These are phyloP conservation scores for Leccinum disarticulatum DNA, from an alignment of 768 basidiomycete species.

Conservation along the genomic window DNA sequence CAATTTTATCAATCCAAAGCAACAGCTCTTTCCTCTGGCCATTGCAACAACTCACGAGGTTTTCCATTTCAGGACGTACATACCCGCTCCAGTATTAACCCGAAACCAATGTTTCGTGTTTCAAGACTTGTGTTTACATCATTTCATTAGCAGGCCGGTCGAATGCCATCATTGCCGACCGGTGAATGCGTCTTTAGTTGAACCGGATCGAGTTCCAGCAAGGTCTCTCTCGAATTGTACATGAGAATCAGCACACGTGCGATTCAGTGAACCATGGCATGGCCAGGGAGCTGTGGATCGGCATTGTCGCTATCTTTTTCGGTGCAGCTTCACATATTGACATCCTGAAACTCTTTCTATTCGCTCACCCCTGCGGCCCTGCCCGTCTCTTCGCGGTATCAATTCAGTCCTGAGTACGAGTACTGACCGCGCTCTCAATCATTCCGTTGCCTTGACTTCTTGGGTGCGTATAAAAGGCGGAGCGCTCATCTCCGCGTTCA, in stretches of 20 bases:
- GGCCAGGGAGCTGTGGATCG: background rate
- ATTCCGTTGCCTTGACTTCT: background rate
- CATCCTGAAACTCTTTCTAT: background rate
- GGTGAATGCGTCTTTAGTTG: too few relatives aligned
- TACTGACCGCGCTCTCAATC: background rate
- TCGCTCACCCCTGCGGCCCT: background rate
- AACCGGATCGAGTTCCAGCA: background rate
- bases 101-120: background rate
- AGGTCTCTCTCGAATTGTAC: background rate
- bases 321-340: background rate
- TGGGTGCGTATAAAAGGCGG: background rate
- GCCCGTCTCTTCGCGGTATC: background rate
- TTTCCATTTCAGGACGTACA: background rate
- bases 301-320: background rate
- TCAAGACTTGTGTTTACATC: background rate
- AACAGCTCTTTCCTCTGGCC: background rate
- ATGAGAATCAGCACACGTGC: background rate
- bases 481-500: background rate
- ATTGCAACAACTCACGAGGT: background rate
- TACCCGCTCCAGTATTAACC: background rate
- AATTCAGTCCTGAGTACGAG: background rate
- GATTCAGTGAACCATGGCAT: background rate
- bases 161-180: background rate
- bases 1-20: background rate
- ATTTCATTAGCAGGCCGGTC: background rate